Evolutionary conservation across 2,329 filamentous ascomycete genomes (phyloP), one percentile per base, ranked within the genome.

Genomic region (Neocatenulostroma microsporum): DNA sequence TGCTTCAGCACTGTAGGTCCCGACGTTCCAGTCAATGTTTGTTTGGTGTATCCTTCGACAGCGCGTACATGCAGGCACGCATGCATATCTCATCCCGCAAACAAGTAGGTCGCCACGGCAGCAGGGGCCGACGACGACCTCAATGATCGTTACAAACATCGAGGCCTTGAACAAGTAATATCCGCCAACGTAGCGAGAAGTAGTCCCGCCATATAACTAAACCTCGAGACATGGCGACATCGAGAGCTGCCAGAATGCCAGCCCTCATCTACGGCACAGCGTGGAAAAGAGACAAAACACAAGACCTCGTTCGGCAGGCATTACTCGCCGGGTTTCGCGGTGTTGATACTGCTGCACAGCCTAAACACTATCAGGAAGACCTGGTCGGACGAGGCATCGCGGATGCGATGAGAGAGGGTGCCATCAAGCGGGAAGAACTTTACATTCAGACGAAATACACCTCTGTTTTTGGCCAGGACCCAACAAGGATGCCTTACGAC

Each of bases 401-500:
- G 40, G 66, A 68, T 37, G 78, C 78, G 23, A 70, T 84, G 34
- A 49, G 60, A 5, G 71, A 78, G 21, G 75, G 75, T 2, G 58
- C 74, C n/a, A 63, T 83, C 30, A 69, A 53, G 32, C 66, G 78
- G 40, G 59, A 69, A 30, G 74, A 82, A 21, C 50, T 89, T 30
- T 85, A 79, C 76, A 68, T 88, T 29, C 84, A 93, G 70, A 88
- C 84, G n/a, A 91, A 89, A 58, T 91, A 81, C 63, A 85, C 82
- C 1, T 70, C 80, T 0, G 58, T 76, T 4, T 60, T 61, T 12
- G 78, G 75, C 17, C 82, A 88, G 56, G 74, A 80, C 51, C 51
- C 60, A 15, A 59, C 61, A 26, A 68, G 75, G 32, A 67, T 78
- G 61, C 81, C 82, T 0, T 85, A 85, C 57, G 67, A 80, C 49